Evolutionary conservation across 2,329 filamentous ascomycete species (phyloP).

Genomic region (Diaporthe citri): DNA sequence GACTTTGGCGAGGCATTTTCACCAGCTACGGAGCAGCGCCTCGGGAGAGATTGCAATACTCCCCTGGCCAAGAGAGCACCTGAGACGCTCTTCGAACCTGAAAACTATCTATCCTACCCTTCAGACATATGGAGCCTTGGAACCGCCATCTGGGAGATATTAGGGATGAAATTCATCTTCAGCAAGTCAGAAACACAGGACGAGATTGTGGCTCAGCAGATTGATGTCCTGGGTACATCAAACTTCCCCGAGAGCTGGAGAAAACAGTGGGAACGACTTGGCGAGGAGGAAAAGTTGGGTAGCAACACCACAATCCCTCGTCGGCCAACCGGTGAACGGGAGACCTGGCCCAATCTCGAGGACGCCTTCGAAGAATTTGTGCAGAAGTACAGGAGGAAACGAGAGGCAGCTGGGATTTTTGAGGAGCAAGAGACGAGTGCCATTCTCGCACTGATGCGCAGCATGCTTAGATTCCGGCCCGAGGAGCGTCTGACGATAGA

Average conservation of each 20-base stretch:
- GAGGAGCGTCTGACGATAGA: conserved; percentile 47
- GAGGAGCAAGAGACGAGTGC: neutral
- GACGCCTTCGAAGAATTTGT: conserved; percentile 47
- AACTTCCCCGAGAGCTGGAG: neutral
- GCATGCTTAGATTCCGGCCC: conserved; percentile 48
- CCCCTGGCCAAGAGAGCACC: conserved; percentile 38
- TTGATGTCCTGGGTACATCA: conserved; percentile 40
- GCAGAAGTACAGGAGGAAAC: conserved; percentile 43
- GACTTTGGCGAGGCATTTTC: conserved; percentile 53
- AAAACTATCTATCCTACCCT: neutral
- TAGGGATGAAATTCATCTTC: conserved; percentile 44
- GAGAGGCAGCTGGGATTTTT: conserved; percentile 26
- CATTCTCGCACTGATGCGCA: conserved; percentile 48
- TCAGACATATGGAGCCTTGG: conserved; percentile 45
- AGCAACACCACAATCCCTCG: neutral
- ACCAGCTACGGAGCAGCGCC: conserved; percentile 42
- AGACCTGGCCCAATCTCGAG: conserved; percentile 44
- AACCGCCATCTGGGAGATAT: conserved; percentile 44
- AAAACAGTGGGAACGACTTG: conserved; percentile 12
- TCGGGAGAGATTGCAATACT: conserved; percentile 42
- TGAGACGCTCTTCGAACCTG: conserved; percentile 4
- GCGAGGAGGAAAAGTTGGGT: neutral
- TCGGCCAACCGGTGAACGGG: conserved; percentile 30
- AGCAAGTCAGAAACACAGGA: conserved; percentile 40
- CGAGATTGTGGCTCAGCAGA: conserved; percentile 44